Base-by-base conservation (phyloP, 352 stramenopile genomes). In the Phytophthora niederhauseri region DNA sequence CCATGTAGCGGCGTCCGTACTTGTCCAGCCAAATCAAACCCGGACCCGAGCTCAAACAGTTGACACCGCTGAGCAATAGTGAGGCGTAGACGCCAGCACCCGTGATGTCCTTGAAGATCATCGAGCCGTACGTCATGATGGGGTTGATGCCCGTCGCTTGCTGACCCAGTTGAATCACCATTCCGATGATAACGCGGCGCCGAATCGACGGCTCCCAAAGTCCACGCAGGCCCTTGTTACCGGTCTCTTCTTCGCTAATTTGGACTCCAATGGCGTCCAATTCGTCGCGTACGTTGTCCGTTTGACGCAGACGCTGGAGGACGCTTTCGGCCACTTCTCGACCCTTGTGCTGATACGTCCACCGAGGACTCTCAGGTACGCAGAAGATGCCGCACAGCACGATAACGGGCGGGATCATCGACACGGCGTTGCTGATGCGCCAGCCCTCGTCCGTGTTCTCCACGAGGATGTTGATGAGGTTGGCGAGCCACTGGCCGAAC, bases 181-280 rank as follows among this genome's bases (percentile, higher is more conserved):
- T 81, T 43, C 70, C 74, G 12, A 73, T 76, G 31, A 73, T 56
- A 19, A 76, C 58, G 63, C 69, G 69, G 19, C 60, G 52, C 3
- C 68, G 66, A 22, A 79, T 65, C 24, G 61, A 75, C 17, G 60
- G 68, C 31, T 75, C 71, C 53, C 56, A 73, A 22, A 84, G 64
- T 11, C 74, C 77, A 6, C 49, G 70, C 12, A 68, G 43, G 1
- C 74, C 75, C 28, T 73, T 76, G 46, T 70, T 63, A 6, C 43
- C 61, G 2, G 67, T 59, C 19, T 64, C 60, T 45, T 80, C 76
- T 46, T 73, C 51, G 0, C 72, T 66, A 30, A 84, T 68, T 38
- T 84, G 76, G 26, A 66, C 72, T 20, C 69, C 70, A n/a, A 85
- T 85, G 11, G 70, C 73, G 19, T 82, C 54, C 20, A 84, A 61